Evolutionary conservation across 352 stramenopile genomes (phyloP).

Genomic region (Vaucheria bursata): DNA sequence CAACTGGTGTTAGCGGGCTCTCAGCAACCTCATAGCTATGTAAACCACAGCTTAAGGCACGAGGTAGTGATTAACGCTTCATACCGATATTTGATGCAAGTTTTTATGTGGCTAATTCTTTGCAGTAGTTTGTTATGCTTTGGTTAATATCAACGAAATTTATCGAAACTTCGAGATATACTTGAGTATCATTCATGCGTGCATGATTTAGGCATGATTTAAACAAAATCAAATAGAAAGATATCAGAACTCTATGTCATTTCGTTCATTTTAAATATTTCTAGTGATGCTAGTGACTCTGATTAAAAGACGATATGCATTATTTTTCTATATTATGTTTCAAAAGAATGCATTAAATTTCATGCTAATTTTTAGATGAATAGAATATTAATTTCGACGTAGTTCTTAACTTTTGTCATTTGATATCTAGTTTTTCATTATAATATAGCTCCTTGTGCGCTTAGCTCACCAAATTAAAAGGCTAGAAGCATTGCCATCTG

Average conservation of each 20-base stretch:
- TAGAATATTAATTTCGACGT: neutral
- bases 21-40: neutral
- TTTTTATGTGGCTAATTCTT: neutral
- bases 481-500: slow-evolving; percentile 17
- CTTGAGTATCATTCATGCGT: neutral
- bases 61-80: neutral
- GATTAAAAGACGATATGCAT: neutral
- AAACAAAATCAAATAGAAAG: neutral
- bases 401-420: neutral
- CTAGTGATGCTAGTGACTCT: neutral
- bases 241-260: neutral
- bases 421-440: neutral
- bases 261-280: neutral
- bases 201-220: neutral
- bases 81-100: neutral
- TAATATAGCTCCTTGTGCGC: slow-evolving; percentile 23
- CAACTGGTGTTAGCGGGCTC: neutral
- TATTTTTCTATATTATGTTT: neutral
- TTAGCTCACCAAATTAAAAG: slow-evolving; percentile 27
- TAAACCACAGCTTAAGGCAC: neutral
- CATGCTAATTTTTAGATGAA: neutral
- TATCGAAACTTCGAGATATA: neutral
- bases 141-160: neutral
- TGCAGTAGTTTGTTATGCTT: neutral
- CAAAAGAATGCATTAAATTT: neutral